Evolutionary conservation across 148 eudicot species (phyloP).

Genomic region (Diospyros kaki): DNA sequence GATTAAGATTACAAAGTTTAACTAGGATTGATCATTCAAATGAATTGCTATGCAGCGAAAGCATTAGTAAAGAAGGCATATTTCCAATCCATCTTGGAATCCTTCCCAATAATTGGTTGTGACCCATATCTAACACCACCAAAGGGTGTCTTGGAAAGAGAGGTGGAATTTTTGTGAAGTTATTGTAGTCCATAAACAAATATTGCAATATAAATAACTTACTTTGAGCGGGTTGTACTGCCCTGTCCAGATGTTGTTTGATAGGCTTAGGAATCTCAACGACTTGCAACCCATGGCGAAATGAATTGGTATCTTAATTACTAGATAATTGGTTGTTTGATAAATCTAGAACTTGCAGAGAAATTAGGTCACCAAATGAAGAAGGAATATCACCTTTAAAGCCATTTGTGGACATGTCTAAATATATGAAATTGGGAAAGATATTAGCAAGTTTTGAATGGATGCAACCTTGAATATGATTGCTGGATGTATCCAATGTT

Average conservation of each 20-base stretch:
- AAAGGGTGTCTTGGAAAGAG: not conserved
- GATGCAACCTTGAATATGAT: not conserved
- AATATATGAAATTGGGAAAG: not conserved
- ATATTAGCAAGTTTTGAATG: not conserved
- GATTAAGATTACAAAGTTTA: not conserved
- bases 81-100: conserved; percentile 9
- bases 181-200: not conserved
- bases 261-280: not conserved
- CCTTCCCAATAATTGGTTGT: conserved; percentile 5
- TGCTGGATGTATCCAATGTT: not conserved
- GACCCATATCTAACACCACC: not conserved
- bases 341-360: not conserved
- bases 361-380: not conserved
- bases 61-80: not conserved
- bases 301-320: not conserved
- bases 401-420: not conserved
- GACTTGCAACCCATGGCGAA: not conserved
- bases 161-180: not conserved
- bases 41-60: not conserved
- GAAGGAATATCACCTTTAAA: not conserved
- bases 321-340: not conserved
- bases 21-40: conserved; percentile 1
- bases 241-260: not conserved
- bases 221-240: not conserved
- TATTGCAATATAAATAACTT: not conserved